These are phyloP conservation scores for Kwoniella shivajii DNA, from an alignment of 1,284 basidiomycete species.

Conservation along the genomic window DNA sequence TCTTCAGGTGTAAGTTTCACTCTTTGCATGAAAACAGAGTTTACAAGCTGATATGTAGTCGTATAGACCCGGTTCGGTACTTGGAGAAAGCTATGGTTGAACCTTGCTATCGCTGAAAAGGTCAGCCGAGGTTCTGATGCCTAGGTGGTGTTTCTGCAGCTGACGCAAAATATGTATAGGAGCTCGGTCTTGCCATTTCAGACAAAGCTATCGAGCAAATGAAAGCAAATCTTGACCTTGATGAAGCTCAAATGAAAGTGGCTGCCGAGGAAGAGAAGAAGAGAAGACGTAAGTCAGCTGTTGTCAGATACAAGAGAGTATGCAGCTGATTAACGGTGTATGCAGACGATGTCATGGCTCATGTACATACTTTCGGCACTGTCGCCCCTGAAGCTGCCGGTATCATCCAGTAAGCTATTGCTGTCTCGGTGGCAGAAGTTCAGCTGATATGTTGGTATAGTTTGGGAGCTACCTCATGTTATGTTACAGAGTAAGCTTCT, in stretches of 20 bases:
- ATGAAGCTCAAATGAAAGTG: constrained; percentile 85
- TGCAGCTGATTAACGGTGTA: background rate
- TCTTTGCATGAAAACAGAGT: background rate
- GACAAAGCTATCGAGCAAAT: constrained; percentile 93
- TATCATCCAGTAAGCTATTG: constrained; percentile 80
- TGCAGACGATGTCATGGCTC: constrained; percentile 93
- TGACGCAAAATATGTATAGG: constrained; percentile 40
- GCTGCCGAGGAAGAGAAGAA: constrained; percentile 96
- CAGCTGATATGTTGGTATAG: constrained; percentile 54
- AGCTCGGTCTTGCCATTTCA: constrained; percentile 86
- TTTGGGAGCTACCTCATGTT: constrained; percentile 96
- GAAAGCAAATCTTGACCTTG: constrained; percentile 85
- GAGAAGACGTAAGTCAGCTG: constrained; percentile 64
- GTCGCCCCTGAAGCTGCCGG: constrained; percentile 94
- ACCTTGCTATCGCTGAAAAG: constrained; percentile 94
- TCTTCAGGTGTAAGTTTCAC: constrained; percentile 69
- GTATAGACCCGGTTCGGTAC: constrained; percentile 88
- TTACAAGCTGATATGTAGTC: background rate
- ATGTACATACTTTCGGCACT: constrained; percentile 94
- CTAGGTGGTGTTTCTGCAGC: background rate
- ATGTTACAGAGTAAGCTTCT: constrained; percentile 85
- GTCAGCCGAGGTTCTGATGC: constrained; percentile 23
- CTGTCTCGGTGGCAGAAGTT: background rate
- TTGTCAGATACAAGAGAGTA: background rate
- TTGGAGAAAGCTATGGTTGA: constrained; percentile 97